These are phyloP conservation scores for Hypoxylon rubiginosum DNA, from an alignment of 2,329 filamentous ascomycete species.

Conservation along the genomic window DNA sequence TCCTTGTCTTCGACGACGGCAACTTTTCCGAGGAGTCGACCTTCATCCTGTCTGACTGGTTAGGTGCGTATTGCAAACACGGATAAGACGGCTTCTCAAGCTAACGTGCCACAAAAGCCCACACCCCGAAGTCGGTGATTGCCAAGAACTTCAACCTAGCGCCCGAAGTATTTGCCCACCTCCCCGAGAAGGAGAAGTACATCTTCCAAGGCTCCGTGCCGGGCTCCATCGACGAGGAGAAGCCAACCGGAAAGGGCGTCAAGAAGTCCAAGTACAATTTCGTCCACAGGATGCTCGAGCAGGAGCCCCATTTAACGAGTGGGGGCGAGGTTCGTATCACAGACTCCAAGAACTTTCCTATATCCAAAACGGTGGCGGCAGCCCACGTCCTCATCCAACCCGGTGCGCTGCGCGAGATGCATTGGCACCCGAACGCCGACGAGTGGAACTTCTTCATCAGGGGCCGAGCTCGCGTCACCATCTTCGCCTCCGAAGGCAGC, in stretches of 20 bases:
- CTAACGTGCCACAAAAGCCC: constrained; percentile 60
- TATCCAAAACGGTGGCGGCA: constrained; percentile 79
- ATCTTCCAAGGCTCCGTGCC: constrained; percentile 80
- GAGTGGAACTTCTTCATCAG: constrained; percentile 86
- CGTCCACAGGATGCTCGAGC: constrained; percentile 78
- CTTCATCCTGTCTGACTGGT: constrained; percentile 80
- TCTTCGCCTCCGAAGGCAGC: constrained; percentile 77
- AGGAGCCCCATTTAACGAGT: constrained; percentile 73
- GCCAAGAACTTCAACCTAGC: constrained; percentile 82
- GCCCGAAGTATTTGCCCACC: constrained; percentile 76
- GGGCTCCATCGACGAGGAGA: constrained; percentile 74
- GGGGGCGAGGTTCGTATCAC: constrained; percentile 81
- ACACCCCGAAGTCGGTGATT: constrained; percentile 79
- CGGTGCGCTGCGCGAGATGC: constrained; percentile 81
- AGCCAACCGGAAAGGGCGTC: constrained; percentile 70
- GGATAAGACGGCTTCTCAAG: background rate
- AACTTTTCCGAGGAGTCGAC: constrained; percentile 73
- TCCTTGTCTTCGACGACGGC: constrained; percentile 64
- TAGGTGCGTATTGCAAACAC: constrained; percentile 60
- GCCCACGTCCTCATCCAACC: constrained; percentile 79
- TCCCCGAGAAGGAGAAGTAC: constrained; percentile 78
- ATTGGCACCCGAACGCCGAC: constrained; percentile 85
- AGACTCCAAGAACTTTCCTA: constrained; percentile 81
- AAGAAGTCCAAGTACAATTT: constrained; percentile 78
- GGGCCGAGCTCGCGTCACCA: constrained; percentile 78